Percentiles rank a stretch among this genome's conserved stretches.
These are phyloP conservation scores for Zangia roseola DNA, from an alignment of 768 basidiomycete species.

Conservation along the genomic window DNA sequence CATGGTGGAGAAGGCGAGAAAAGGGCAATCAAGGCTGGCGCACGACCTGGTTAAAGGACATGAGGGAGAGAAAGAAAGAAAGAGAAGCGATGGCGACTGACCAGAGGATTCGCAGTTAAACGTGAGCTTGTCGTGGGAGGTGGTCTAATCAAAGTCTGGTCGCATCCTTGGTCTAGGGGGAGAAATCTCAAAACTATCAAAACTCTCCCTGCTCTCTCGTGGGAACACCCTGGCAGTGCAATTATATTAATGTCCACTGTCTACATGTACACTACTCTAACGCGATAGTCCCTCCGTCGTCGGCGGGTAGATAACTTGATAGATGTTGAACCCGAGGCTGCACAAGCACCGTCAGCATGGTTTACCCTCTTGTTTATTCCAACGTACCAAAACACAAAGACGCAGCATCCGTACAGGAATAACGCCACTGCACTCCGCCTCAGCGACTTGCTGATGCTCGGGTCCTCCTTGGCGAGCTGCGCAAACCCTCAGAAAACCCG, in stretches of 20 bases:
- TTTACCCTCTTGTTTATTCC: not conserved
- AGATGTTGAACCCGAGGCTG: conserved; percentile 81
- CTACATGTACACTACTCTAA: not conserved
- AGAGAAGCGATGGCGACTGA: no score
- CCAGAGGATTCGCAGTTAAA: conserved; percentile 5
- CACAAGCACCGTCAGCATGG: conserved; percentile 3
- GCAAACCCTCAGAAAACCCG: conserved; percentile 8
- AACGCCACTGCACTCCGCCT: conserved; percentile 63
- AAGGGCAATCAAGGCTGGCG: conserved; percentile 9
- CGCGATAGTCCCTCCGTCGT: conserved; percentile 1
- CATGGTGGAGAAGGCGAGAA: conserved; percentile 13
- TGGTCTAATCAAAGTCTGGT: conserved; percentile 22
- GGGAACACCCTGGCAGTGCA: conserved; percentile 18
- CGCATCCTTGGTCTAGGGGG: conserved; percentile 35
- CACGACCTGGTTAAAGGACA: conserved; percentile 3
- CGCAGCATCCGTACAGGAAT: conserved; percentile 68
- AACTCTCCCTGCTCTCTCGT: conserved; percentile 18
- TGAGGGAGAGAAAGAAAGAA: conserved; percentile 2
- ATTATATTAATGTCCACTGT: not conserved
- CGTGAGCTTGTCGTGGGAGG: conserved; percentile 10
- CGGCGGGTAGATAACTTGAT: conserved; percentile 49
- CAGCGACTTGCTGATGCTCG: conserved; percentile 50
- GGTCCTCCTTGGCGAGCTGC: conserved; percentile 71
- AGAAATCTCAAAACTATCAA: conserved; percentile 11
- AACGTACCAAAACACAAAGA: conserved; percentile 90